Evolutionary conservation across 108 stramenopile species (phyloP).

Genomic region (Pseudonitzschia pungens): DNA sequence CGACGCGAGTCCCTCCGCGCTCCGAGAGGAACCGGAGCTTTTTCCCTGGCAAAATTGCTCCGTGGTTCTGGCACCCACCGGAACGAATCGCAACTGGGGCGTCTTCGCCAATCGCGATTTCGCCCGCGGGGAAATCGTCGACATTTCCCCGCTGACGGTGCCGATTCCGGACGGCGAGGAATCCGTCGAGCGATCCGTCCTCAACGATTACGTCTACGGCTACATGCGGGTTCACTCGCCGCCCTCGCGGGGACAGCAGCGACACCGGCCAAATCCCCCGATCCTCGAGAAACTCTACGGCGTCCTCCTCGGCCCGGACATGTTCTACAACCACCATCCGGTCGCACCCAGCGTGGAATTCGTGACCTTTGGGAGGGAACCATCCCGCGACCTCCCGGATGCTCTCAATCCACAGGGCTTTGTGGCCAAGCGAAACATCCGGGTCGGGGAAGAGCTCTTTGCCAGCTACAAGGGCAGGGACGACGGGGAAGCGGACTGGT

Average conservation of each 20-base stretch:
- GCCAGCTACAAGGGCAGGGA: slow-evolving; percentile 24
- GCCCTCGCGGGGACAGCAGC: neutral
- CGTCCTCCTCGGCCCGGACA: slow-evolving; percentile 37
- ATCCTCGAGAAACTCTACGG: slow-evolving; percentile 5
- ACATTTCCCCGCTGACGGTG: slow-evolving; percentile 35
- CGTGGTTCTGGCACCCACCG: slow-evolving; percentile 33
- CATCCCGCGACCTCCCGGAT: neutral
- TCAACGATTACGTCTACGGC: slow-evolving; percentile 47
- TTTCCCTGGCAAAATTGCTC: slow-evolving; percentile 29
- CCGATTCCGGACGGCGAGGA: slow-evolving; percentile 25
- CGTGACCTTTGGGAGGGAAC: slow-evolving; percentile 35
- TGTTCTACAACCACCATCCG: slow-evolving; percentile 47
- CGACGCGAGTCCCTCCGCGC: too few species aligned
- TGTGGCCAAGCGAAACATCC: slow-evolving; percentile 32
- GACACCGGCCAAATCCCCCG: neutral
- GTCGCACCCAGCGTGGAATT: slow-evolving; percentile 36
- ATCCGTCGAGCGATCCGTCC: slow-evolving; percentile 21
- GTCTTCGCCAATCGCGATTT: slow-evolving; percentile 45
- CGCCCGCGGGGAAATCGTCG: slow-evolving; percentile 36
- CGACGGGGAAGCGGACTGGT: slow-evolving; percentile 33
- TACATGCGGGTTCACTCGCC: slow-evolving; percentile 32
- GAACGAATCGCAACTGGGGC: slow-evolving; percentile 35
- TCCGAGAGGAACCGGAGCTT: neutral
- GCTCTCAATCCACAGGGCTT: slow-evolving; percentile 35
- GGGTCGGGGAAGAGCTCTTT: slow-evolving; percentile 44